phyloP scores from a whole-genome alignment of 164 flowering plant genomes.

The Tinospora cordifolia region DNA sequence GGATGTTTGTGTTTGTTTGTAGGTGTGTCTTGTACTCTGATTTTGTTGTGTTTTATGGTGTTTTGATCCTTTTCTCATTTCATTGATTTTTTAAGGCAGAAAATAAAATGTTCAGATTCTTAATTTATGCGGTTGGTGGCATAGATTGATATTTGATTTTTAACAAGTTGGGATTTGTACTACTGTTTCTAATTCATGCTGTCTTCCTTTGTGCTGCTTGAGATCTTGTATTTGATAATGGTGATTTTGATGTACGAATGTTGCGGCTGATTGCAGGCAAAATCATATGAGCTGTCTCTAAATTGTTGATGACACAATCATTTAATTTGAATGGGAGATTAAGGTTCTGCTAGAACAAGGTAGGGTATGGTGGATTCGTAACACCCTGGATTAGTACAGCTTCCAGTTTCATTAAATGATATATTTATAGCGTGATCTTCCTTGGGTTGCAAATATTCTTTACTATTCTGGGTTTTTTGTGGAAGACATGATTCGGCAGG shows the following conservation, averaged over 20 bases:
- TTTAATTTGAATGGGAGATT: not conserved
- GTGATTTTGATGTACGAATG: not conserved
- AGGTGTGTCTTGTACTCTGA: not conserved
- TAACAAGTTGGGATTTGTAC: not conserved
- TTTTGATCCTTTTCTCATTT: not conserved
- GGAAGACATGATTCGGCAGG: slow-evolving; percentile 17
- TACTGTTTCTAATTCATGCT: not conserved
- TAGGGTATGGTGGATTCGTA: not conserved
- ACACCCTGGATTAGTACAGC: not conserved
- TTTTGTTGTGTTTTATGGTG: too few relatives aligned
- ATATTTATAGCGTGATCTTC: not conserved
- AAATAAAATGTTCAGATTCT: not conserved
- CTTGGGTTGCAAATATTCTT: slow-evolving; percentile 16
- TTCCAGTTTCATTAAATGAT: not conserved
- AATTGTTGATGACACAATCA: not conserved
- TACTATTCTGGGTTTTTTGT: slow-evolving; percentile 29
- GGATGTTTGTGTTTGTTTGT: not conserved
- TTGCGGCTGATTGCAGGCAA: not conserved
- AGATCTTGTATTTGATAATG: not conserved
- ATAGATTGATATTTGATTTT: not conserved
- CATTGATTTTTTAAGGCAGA: too few relatives aligned
- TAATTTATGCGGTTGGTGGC: not conserved
- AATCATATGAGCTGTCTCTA: not conserved
- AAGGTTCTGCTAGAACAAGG: not conserved
- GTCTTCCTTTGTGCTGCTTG: not conserved